phyloP scores from a whole-genome alignment of 2,329 filamentous ascomycete genomes.

The Passalora sequoiae region DNA sequence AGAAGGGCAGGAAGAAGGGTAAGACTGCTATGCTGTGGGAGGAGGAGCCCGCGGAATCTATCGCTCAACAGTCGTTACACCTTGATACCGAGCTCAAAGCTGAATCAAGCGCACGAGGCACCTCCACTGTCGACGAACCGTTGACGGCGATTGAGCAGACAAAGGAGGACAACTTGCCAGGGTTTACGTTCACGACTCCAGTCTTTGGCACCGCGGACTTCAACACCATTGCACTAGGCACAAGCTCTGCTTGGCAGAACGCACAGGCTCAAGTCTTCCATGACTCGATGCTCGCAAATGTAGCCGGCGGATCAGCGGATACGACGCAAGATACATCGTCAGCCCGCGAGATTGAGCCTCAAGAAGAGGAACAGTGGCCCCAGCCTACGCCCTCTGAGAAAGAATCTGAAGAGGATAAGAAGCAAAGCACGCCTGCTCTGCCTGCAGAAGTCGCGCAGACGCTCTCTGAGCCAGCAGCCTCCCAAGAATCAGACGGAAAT shows the following conservation, averaged over 20 bases:
- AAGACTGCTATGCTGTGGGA: slow-evolving; percentile 15
- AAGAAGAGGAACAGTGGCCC: too few species aligned
- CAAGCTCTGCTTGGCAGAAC: slow-evolving; percentile 14
- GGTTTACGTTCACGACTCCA: background rate
- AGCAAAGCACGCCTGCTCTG: slow-evolving; percentile 3
- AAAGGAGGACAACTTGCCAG: background rate
- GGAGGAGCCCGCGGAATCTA: slow-evolving; percentile 10
- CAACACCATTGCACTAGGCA: slow-evolving; percentile 12
- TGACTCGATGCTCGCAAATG: slow-evolving; percentile 12
- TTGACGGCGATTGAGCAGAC: slow-evolving; percentile 1
- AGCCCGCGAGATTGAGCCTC: too few species aligned
- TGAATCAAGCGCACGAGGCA: background rate
- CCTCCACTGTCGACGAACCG: background rate
- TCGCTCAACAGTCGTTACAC: background rate
- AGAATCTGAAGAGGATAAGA: slow-evolving; percentile 26
- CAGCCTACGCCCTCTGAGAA: slow-evolving; percentile 19
- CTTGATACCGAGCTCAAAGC: background rate
- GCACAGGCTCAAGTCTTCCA: slow-evolving; percentile 20
- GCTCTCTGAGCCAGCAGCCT: background rate
- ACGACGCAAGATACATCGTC: background rate
- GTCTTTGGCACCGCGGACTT: slow-evolving; percentile 18
- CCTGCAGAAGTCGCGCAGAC: slow-evolving; percentile 1
- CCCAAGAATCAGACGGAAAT: slow-evolving; percentile 9
- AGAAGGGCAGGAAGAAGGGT: slow-evolving; percentile 28
- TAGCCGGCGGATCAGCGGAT: background rate